Conservation (phyloP, 2,329 filamentous ascomycete genomes). For the Exophiala bonariae region DNA sequence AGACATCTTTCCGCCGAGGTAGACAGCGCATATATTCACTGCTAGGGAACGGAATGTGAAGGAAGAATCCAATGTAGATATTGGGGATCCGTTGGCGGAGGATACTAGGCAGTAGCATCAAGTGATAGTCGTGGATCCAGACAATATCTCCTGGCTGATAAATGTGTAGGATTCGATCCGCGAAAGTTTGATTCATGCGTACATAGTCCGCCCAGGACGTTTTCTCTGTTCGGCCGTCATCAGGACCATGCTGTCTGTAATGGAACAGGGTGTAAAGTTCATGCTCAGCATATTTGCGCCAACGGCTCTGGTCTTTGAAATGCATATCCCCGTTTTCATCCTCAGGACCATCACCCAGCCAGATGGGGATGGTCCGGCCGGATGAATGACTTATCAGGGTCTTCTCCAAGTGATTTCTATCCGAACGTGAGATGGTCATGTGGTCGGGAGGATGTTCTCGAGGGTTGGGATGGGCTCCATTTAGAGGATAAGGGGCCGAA, state of each 20-base stretch:
- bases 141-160: slow-evolving; percentile 94
- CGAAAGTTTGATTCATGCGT: slow-evolving; percentile 88
- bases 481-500: slow-evolving; percentile 43
- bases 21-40: slow-evolving; percentile 93
- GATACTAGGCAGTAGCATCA: slow-evolving; percentile 85
- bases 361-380: slow-evolving; percentile 81
- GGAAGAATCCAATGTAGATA: slow-evolving; percentile 91
- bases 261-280: slow-evolving; percentile 92
- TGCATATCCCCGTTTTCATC: slow-evolving; percentile 66
- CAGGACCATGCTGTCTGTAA: slow-evolving; percentile 92
- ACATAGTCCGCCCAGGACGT: slow-evolving; percentile 91
- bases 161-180: slow-evolving; percentile 79
- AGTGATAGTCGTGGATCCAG: slow-evolving; percentile 90
- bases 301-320: slow-evolving; percentile 79
- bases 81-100: slow-evolving; percentile 81
- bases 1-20: slow-evolving; percentile 81
- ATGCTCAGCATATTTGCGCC: slow-evolving; percentile 87
- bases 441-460: slow-evolving; percentile 60
- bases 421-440: slow-evolving; percentile 67
- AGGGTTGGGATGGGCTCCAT: slow-evolving; percentile 28
- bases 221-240: slow-evolving; percentile 77
- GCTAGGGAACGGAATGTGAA: slow-evolving; percentile 92
- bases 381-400: slow-evolving; percentile 71
- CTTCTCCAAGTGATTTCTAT: slow-evolving; percentile 71
- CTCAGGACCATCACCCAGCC: slow-evolving; percentile 78